Base-by-base conservation (phyloP, 108 stramenopile species). In the Nannochloropsis granulata region DNA sequence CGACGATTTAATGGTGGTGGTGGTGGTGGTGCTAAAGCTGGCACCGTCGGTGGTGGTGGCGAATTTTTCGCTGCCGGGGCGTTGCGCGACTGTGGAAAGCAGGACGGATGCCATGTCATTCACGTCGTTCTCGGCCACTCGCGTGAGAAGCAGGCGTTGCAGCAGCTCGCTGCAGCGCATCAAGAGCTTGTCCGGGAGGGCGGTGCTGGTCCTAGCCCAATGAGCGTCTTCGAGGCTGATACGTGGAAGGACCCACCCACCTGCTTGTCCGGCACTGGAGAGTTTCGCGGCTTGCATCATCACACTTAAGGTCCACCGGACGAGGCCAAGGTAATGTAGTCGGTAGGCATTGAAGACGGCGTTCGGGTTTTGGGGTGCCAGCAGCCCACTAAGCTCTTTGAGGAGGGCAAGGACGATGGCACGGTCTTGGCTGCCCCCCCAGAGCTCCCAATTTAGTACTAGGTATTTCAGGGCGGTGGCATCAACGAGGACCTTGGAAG, bases 271-370 rank as follows among this genome's bases (percentile, higher is more conserved):
- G 2, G 0, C 56, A 71, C 56, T 71, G 10, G 56, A 71, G 23
- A 80, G 85, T 46, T 83, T 83, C 12, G 79, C 78, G 8, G 83
- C 83, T 78, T 88, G 84, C 34, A 88, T 71, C 46, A 84, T 56
- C 43, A 82, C 79, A 45, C 84, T 84, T 34, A 88, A 79, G 19
- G 79, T 78, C 34, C 84, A 44, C 19, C 83, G 83, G 84, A 88
- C 81, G 12, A 88, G 78, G 23, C 88, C 88, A 19, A 88, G 79
- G 84, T 81, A 46, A 79, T 82, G 84, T 5, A 88, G 88, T 13
- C 84, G 44, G 56, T 84, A 79, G 2, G 84, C 88, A 43, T 88
- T 88, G 78, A 88, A 88, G 16, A 84, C 81, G 34, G 83, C 86
- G 79, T 86, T 86, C 26, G 86, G 44, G 45, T 86, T 86, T 45